Base-by-base conservation (phyloP, 1,284 basidiomycete genomes). In the Austroboletus rostrupii region DNA sequence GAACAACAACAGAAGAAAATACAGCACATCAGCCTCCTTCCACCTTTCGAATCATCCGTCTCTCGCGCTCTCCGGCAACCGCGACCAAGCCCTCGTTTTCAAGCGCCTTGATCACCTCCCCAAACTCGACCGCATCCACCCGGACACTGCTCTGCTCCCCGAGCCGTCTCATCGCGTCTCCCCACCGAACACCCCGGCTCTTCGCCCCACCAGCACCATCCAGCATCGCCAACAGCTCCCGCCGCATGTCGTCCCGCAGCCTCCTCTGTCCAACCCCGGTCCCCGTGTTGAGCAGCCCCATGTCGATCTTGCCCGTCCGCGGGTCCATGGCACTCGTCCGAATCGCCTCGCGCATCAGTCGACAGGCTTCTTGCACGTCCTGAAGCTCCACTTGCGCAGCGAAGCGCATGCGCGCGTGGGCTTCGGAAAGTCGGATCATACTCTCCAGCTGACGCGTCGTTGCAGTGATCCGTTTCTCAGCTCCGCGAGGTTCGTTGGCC, bases 391-490 rank as follows among this genome's bases (percentile, higher is more conserved):
- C 96, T 45, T 80, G 79, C 28, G 84, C 77, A 19, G 87, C 89
- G 69, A 97, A 88, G 1, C 94, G 82, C 95, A 98, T 97, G 20
- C 95, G 81, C 0, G 96, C 95, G 65, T 99, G 96, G 0, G 90
- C 96, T 71, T 99, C 97, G 0, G 90, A 88, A 26, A 99, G 80
- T n/a, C 97, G 90, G 65, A 99, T 98, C 87, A 99, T 93, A 59
- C 86, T 90, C 70, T 99, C 96, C 28, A 99, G 82, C 70, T 99
- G 96, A 47, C 96, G 84, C 1, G 97, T 98, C 28, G 96, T 99
- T 1, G 97, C 96, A 0, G 97, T 99, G 70, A 99, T 99, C 12
- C 96, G 85, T 62, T 92, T 90, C 70, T 98, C 95, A 52, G 81
- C 81, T 2, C 82, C 82, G 20, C 92, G 84, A 3, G 92, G 86